Percentiles rank a stretch among this genome's conserved stretches.
phyloP scores from a whole-genome alignment of 176 grass and related monocot species.

The Elymus sibiricus region DNA sequence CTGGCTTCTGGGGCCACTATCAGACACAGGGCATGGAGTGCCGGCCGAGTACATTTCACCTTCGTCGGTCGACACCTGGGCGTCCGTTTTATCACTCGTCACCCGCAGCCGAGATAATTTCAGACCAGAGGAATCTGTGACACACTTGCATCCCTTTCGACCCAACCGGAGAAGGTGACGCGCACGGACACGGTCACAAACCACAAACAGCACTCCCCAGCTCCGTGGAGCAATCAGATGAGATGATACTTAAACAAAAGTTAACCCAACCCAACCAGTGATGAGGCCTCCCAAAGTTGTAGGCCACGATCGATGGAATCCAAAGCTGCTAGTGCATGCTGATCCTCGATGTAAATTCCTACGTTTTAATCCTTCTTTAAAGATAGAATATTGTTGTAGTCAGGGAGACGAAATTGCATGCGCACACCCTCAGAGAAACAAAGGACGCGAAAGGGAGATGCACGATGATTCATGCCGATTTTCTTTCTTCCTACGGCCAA shows the following conservation, averaged over 20 bases:
- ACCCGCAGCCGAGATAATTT: conserved; percentile 10
- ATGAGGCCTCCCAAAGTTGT: background rate
- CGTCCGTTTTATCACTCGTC: background rate
- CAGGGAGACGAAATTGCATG: background rate
- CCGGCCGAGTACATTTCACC: background rate
- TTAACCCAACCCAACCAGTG: background rate
- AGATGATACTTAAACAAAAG: background rate
- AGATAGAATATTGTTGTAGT: background rate
- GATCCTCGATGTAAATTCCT: background rate
- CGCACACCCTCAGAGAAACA: background rate
- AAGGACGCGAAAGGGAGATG: background rate
- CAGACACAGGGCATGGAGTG: background rate
- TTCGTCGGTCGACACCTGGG: background rate
- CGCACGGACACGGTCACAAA: background rate
- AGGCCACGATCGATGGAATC: background rate
- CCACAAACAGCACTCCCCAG: background rate
- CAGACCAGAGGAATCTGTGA: conserved; percentile 15
- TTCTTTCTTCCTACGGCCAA: background rate
- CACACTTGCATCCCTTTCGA: conserved; percentile 11
- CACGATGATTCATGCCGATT: background rate
- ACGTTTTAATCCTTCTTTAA: background rate
- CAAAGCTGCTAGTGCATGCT: background rate
- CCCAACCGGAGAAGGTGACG: background rate
- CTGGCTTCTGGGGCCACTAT: background rate
- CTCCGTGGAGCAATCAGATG: background rate